Evolutionary conservation across 805 yeast genomes (phyloP), one percentile per base, ranked within the genome.

Genomic region (Zygoascus biomembranicola): DNA sequence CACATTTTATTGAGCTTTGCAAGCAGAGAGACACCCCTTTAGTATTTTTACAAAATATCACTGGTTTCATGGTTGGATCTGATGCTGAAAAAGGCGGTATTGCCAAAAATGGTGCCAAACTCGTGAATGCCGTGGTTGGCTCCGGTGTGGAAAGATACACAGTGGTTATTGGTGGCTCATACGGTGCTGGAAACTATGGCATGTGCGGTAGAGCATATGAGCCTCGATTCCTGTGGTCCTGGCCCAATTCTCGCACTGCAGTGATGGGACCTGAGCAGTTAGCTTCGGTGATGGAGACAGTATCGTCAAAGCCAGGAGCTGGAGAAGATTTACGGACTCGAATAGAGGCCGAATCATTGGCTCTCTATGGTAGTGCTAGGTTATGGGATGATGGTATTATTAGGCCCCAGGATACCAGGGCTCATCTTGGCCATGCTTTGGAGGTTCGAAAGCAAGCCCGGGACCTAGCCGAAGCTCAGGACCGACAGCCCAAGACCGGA

Each of bases 191-290:
- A 8, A 65, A 65, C 58, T 65, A 65, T 56, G 69, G 69, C 9
- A 65, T 65, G 69, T 65, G 69, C 44, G 69, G 69, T 11, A 52
- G 69, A 20, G 69, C 69, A 18, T 65, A 65, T 54, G 60, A 59
- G 50, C 69, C 69, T 1, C 57, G 66, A 23, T 65, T 65, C 57
- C 58, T 65, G 50, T 63, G 64, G 64, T 52, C 68, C 11, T 65
- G 69, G 69, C 69, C 69, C 49, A 65, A 65, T 55, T 61, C 68
- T 11, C 56, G 62, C 23, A 65, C 69, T 11, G 69, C 66, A 19
- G 69, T 65, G 31, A 65, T 65, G 68, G 69, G 69, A 8, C 62
- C 67, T 13, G 69, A 65, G 58, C 69, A 65, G 58, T 60, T 65
- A 46, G 65, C 64, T 8, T 56, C 61, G 23, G 69, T 65, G 48